Evolutionary conservation across 176 grass and related monocot species (phyloP).

Genomic region (Carex kokanica): DNA sequence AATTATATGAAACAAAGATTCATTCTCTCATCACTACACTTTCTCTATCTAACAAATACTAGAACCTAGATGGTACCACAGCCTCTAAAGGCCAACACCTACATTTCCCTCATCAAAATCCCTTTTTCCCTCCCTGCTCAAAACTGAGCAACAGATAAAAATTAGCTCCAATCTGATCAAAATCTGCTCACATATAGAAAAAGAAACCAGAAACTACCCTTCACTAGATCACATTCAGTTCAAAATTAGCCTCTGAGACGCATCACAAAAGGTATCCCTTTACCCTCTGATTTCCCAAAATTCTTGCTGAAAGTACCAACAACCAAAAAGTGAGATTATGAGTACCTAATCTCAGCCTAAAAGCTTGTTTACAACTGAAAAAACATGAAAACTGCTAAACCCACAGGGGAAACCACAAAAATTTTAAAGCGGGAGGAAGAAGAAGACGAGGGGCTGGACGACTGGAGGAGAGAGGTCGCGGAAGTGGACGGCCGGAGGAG

Average conservation of each 20-base stretch:
- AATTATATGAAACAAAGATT: not conserved
- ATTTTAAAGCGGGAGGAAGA: not conserved
- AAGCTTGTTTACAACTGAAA: not conserved
- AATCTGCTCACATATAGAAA: not conserved
- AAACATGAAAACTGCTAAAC: not conserved
- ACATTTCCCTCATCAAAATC: not conserved
- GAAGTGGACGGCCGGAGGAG: too few relatives aligned
- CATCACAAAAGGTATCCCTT: not conserved
- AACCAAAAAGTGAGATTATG: not conserved
- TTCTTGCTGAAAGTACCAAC: not conserved
- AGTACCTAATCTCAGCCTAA: not conserved
- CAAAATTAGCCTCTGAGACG: not conserved
- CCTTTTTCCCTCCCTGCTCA: not conserved
- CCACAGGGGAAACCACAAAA: not conserved
- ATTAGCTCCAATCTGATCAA: not conserved
- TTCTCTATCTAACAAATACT: not conserved
- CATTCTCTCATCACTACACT: not conserved
- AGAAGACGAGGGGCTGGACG: too few relatives aligned
- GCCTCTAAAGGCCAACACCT: not conserved
- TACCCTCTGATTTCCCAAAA: not conserved
- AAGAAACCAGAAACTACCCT: not conserved
- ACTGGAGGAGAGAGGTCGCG: too few relatives aligned
- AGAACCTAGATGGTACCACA: not conserved
- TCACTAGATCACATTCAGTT: not conserved
- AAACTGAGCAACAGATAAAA: not conserved